Base-by-base conservation (phyloP, 345 rosid genomes). In the Syzygium grande region DNA sequence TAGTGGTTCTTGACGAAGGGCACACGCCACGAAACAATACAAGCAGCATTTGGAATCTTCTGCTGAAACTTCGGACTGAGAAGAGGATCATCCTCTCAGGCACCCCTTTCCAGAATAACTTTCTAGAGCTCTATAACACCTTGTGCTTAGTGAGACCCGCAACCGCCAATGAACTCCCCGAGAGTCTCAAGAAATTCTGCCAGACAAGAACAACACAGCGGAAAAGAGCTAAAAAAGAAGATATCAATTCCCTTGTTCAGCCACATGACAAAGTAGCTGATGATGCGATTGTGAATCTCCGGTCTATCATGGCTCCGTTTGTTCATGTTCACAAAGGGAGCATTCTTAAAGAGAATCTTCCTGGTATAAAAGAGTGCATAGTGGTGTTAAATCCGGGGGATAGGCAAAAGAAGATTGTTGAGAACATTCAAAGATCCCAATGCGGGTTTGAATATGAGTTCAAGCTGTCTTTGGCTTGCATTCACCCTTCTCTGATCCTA, bases 31-130 rank as follows among this genome's bases (percentile, higher is more conserved):
- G 98, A 12, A 96, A 96, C 86, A 87, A 90, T 46, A 87, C 86
- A 3, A 93, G 95, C 84, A 68, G 56, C 38, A 90, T 96, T 73
- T 96, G 96, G 95, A 92, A 93, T 89, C 94, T 92, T 88, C 90
- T 95, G n/a, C 86, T 92, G 7, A 91, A 90, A 29, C 87, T 95
- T 16, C 89, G 88, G 77, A 94, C 98, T 3, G 87, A 89, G 63
- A 95, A 89, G 90, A 93, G 95, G 25, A 92, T 96, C 61, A 93
- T 95, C 86, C 96, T 96, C 51, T 95, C 99, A 0, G 99, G 99
- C 80, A 96, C 99, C 49, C 96, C 96, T 0, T 96, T 96, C 86
- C 99, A 96, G 91, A 96, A 96, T 52, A 96, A 95, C 79, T 95
- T 93, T 61, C 92, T 89, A 68, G 98, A 96, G 90, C 94, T 96